Percentiles rank a stretch among this genome's conserved stretches.
phyloP scores from a whole-genome alignment of 2,329 filamentous ascomycete species.

The Monilinia polystroma region DNA sequence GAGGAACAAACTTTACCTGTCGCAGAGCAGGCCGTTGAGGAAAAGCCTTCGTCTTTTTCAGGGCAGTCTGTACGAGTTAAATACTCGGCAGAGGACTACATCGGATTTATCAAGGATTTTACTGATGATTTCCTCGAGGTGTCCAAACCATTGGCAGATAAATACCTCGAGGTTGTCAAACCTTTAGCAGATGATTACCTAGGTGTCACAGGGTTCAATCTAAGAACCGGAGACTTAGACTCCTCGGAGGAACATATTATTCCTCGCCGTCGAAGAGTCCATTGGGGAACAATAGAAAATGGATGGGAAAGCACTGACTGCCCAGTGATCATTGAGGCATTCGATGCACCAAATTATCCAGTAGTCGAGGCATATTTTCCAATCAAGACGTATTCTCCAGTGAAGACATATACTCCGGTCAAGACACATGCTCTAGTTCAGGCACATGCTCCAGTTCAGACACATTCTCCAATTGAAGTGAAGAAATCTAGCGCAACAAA shows the following conservation, averaged over 20 bases:
- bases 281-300: background rate
- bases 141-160: background rate
- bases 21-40: background rate
- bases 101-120: background rate
- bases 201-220: slow-evolving; percentile 23
- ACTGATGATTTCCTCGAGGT: background rate
- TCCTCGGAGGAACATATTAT: background rate
- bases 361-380: background rate
- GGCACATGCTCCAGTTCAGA: no score
- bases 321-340: background rate
- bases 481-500: no score
- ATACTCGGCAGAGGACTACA: slow-evolving; percentile 4
- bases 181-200: slow-evolving; percentile 17
- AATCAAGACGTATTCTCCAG: no score
- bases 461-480: no score
- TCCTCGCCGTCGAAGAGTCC: background rate
- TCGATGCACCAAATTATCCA: background rate
- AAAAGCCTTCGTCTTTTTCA: no score
- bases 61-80: no score
- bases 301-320: slow-evolving; percentile 3
- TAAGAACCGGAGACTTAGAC: slow-evolving; percentile 21
- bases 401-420: no score
- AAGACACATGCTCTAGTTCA: no score
- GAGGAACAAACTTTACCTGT: background rate
- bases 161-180: background rate